These are phyloP conservation scores for Vigna unguiculata DNA, from an alignment of 306 rosid species.

Conservation along the genomic window DNA sequence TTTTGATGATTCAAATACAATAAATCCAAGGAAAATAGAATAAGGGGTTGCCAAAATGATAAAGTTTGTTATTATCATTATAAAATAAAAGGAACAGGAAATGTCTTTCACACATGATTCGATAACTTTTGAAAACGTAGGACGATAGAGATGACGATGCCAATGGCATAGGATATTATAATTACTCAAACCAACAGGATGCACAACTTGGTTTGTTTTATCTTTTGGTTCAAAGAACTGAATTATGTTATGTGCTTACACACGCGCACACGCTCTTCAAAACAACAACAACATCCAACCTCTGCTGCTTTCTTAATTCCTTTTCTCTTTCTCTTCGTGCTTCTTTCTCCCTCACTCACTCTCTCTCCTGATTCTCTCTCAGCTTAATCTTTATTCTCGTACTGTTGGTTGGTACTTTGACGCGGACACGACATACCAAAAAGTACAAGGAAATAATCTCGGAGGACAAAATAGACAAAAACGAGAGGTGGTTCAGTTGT, in stretches of 20 bases:
- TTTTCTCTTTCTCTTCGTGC: background rate
- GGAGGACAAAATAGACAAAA: background rate
- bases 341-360: background rate
- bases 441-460: conserved; percentile 4
- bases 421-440: conserved; percentile 15
- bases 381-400: background rate
- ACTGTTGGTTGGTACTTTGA: background rate
- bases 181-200: conserved; percentile 38
- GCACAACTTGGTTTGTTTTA: conserved; percentile 35
- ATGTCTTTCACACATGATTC: conserved; percentile 48
- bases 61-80: conserved; percentile 36
- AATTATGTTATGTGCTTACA: background rate
- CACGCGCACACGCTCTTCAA: background rate
- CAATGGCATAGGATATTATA: conserved; percentile 44
- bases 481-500: background rate
- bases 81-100: conserved; percentile 46
- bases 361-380: background rate
- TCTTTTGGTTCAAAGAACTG: conserved; percentile 24
- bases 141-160: conserved; percentile 33
- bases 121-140: conserved; percentile 41
- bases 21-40: conserved; percentile 45
- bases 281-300: background rate
- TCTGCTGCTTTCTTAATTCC: background rate
- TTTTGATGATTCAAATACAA: conserved; percentile 41
- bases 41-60: conserved; percentile 38